These are phyloP conservation scores for Exophiala alcalophila DNA, from an alignment of 2,329 filamentous ascomycete species.

Conservation along the genomic window DNA sequence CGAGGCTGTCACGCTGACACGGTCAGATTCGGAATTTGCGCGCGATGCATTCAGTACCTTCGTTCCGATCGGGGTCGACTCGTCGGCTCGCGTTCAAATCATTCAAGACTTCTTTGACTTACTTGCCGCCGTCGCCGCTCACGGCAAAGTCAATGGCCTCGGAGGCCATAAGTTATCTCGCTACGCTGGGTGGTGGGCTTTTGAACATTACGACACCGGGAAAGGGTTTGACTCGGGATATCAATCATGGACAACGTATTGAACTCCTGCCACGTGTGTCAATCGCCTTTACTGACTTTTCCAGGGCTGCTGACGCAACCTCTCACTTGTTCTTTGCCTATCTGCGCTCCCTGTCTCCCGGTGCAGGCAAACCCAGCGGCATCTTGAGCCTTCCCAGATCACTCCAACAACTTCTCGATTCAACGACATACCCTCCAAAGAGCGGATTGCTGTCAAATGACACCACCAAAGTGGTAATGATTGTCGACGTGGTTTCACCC, in stretches of 20 bases:
- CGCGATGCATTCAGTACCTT: constrained; percentile 94
- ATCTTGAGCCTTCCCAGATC: constrained; percentile 87
- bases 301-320: constrained; percentile 85
- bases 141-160: constrained; percentile 89
- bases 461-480: constrained; percentile 92
- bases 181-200: constrained; percentile 98
- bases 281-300: constrained; percentile 9
- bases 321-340: constrained; percentile 99
- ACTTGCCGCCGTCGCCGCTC: constrained; percentile 82
- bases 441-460: constrained; percentile 69
- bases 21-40: constrained; percentile 80
- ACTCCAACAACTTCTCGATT: constrained; percentile 82
- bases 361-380: constrained; percentile 65
- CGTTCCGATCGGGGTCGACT: constrained; percentile 89
- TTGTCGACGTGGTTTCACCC: constrained; percentile 90
- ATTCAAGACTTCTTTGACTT: constrained; percentile 97
- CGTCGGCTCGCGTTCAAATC: constrained; percentile 77
- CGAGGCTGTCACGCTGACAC: constrained; percentile 23
- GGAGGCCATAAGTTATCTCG: constrained; percentile 90
- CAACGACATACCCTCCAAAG: constrained; percentile 90
- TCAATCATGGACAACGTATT: constrained; percentile 77
- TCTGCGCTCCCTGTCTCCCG: constrained; percentile 82
- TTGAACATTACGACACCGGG: constrained; percentile 81
- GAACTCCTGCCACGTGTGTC: constrained; percentile 9
- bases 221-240: constrained; percentile 96